A percentile compares a stretch with the other conserved stretches of the same genome.
Conservation (phyloP, 2,329 filamentous ascomycete species). For the Aspergillus arachidicola region DNA sequence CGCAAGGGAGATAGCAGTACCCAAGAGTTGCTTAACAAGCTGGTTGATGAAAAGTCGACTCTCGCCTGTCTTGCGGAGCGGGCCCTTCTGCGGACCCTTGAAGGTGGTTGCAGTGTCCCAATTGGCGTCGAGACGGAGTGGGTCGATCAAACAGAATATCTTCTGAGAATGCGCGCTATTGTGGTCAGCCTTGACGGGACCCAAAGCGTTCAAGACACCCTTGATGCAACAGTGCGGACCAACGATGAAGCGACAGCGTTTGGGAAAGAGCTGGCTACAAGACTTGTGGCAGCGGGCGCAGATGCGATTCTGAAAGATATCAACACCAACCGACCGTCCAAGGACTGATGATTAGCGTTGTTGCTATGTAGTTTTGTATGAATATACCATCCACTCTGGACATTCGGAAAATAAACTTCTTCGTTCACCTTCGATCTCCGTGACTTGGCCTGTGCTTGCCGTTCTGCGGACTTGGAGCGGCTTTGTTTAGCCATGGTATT, state of each 20-base stretch:
- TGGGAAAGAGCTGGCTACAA: not conserved
- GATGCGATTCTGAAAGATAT: slow-evolving; percentile 30
- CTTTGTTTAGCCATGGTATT: not conserved
- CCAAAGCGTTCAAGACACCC: slow-evolving; percentile 1
- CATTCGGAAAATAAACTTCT: not conserved
- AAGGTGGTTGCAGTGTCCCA: slow-evolving; percentile 14
- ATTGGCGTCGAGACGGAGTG: slow-evolving; percentile 18
- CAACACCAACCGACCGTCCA: slow-evolving; percentile 2
- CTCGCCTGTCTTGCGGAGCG: slow-evolving; percentile 14
- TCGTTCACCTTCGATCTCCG: not conserved
- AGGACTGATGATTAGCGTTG: not conserved
- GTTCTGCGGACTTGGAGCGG: not conserved
- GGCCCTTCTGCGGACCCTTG: slow-evolving; percentile 11
- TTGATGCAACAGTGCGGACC: not conserved
- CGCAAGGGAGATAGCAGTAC: slow-evolving; percentile 10
- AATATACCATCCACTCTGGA: not conserved
- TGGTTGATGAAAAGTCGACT: slow-evolving; percentile 11
- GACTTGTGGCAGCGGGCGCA: not conserved
- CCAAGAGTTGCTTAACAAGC: slow-evolving; percentile 3
- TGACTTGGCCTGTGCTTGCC: not conserved
- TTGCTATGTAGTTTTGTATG: not conserved
- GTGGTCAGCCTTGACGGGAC: slow-evolving; percentile 16
- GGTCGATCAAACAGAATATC: not conserved
- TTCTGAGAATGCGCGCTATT: slow-evolving; percentile 8
- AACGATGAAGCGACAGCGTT: not conserved